Conservation (phyloP, 2,329 filamentous ascomycete genomes). For the Pseudonectria buxi region DNA sequence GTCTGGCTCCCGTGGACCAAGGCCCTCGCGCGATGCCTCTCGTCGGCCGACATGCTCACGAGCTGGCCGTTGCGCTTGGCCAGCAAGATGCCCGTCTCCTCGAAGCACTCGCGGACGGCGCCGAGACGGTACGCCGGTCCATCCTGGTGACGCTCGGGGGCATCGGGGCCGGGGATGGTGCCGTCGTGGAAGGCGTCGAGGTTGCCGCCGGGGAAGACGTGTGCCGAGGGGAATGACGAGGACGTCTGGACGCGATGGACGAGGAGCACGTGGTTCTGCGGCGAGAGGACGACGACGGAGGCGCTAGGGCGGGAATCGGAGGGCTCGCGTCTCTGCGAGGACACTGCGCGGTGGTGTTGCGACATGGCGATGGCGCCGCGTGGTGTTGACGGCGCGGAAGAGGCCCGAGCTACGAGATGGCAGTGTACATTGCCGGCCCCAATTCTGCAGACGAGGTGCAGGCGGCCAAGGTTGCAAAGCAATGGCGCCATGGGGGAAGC, state of each 20-base stretch:
- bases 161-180: slow-evolving; percentile 35
- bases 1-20: slow-evolving; percentile 60
- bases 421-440: too few relatives aligned
- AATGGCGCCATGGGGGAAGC: too few relatives aligned
- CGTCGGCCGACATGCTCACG: slow-evolving; percentile 52
- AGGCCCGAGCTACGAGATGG: too few relatives aligned
- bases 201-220: slow-evolving; percentile 92
- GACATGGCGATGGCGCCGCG: slow-evolving; percentile 5
- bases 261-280: slow-evolving; percentile 78
- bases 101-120: slow-evolving; percentile 86
- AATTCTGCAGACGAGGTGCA: too few relatives aligned
- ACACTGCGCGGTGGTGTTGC: slow-evolving; percentile 4
- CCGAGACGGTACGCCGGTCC: slow-evolving; percentile 68
- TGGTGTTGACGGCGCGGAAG: too few relatives aligned
- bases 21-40: slow-evolving; percentile 59
- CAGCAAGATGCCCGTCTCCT: slow-evolving; percentile 86
- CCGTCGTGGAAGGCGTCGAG: slow-evolving; percentile 74
- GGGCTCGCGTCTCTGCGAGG: slow-evolving; percentile 19
- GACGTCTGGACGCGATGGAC: slow-evolving; percentile 80
- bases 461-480: too few relatives aligned
- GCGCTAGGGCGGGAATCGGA: slow-evolving; percentile 57
- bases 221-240: slow-evolving; percentile 78
- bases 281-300: slow-evolving; percentile 79
- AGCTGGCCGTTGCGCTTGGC: slow-evolving; percentile 50
- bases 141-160: slow-evolving; percentile 59